Evolutionary conservation across 768 basidiomycete species (phyloP).

Genomic region (Russula emetica): DNA sequence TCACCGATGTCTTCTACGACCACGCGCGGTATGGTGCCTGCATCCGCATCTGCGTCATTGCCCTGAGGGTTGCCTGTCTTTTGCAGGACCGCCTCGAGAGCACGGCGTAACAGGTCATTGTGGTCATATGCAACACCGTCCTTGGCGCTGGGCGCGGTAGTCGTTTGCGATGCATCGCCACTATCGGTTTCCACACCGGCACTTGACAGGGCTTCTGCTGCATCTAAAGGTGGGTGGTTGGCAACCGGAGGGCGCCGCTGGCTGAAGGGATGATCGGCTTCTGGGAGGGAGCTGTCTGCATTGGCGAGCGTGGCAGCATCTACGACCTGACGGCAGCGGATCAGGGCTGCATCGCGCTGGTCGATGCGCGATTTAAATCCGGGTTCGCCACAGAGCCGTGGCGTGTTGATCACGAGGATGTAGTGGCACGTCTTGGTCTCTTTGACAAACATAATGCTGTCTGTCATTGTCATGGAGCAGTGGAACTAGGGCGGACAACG

Average conservation of each 20-base stretch:
- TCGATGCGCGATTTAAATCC: slow-evolving; percentile 81
- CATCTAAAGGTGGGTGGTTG: slow-evolving; percentile 18
- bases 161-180: not conserved
- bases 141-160: not conserved
- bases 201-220: slow-evolving; percentile 2
- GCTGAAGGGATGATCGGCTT: slow-evolving; percentile 50
- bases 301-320: slow-evolving; percentile 28
- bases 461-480: slow-evolving; percentile 91
- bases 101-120: slow-evolving; percentile 18
- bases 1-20: slow-evolving; percentile 28
- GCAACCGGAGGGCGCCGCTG: not conserved
- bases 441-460: slow-evolving; percentile 86
- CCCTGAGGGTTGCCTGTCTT: slow-evolving; percentile 1
- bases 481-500: slow-evolving; percentile 59
- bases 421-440: slow-evolving; percentile 94
- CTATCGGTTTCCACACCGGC: not conserved
- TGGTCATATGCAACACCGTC: not conserved
- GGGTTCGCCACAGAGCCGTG: slow-evolving; percentile 88
- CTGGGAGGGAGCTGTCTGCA: slow-evolving; percentile 38
- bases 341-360: slow-evolving; percentile 58
- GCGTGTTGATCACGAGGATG: slow-evolving; percentile 90
- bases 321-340: slow-evolving; percentile 78
- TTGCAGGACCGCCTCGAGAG: slow-evolving; percentile 23
- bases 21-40: slow-evolving; percentile 15
- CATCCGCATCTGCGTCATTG: not conserved